phyloP scores from a whole-genome alignment of 148 eudicot genomes.

The Vaccinium corymbosum region DNA sequence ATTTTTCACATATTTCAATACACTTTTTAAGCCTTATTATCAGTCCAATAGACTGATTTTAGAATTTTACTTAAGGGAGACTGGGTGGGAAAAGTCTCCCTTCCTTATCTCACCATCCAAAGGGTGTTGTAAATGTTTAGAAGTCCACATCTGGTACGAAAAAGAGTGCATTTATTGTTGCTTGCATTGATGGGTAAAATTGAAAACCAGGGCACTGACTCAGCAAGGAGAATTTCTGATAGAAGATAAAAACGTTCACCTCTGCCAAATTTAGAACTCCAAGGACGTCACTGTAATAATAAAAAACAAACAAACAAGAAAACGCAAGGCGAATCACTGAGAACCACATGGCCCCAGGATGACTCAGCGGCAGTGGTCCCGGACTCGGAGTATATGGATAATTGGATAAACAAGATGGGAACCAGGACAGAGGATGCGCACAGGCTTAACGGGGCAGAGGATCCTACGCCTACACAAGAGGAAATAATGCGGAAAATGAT shows the following conservation, averaged over 20 bases:
- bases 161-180: not conserved
- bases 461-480: no score
- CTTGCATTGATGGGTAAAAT: not conserved
- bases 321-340: not conserved
- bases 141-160: not conserved
- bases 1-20: no score
- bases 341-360: not conserved
- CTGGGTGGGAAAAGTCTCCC: no score
- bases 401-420: not conserved
- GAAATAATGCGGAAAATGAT: no score
- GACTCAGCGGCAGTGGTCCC: not conserved
- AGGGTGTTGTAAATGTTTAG: not conserved
- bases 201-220: not conserved
- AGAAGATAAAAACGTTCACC: not conserved
- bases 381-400: not conserved
- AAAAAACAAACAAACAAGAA: not conserved
- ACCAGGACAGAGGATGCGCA: no score
- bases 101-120: no score
- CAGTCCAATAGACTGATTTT: no score
- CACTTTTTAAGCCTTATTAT: no score
- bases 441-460: no score
- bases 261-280: not conserved
- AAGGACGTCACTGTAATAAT: not conserved
- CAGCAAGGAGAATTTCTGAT: not conserved
- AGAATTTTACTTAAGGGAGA: no score